Base-by-base conservation (phyloP, 225 moss, liverwort and hornwort species). In the Lunularia cruciata region DNA sequence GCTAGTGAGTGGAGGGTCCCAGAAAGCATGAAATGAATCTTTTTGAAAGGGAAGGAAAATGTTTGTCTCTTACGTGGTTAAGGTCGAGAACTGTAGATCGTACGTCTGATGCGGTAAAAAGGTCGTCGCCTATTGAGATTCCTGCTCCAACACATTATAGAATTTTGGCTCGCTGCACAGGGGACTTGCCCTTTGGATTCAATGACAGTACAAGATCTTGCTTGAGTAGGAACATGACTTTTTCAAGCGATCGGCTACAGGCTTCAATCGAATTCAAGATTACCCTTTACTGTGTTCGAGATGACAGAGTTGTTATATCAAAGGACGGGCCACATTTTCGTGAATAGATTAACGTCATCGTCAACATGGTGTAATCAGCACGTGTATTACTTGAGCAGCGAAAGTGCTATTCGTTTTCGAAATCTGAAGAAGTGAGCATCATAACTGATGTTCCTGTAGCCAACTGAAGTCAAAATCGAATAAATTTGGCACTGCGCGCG, bases 251-350 rank as follows among this genome's bases (percentile, higher is more conserved):
- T 16, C 43, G 12, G 12, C 43, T 43, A 43, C 54, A 54, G 5
- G 54, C 54, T 54, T 25, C 54, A 27, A 6, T 27, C 10, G 26
- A 25, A 26, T 28, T 25, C 54, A 22, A 57, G 15, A 30, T 5
- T 57, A 61, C 39, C 61, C 39, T 61, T 40, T 61, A 61, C 25
- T 13, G n/a, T 6, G 23, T 26, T 10, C 39, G 38, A 61, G 25
- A 40, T 40, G 61, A 25, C 61, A 61, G 61, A 40, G 61, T 40
- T 25, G 61, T 61, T 60, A 9, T 10, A 22, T 23, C 9, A 13
- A 12, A 59, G 36, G 34, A 61, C 38, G 37, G 39, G 39, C 26
- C 39, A 61, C 2, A 11, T 12, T 10, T 13, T 26, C 53, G 1
- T 53, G 23, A 9, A 53, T 53, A 43, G 43, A 43, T 43, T 43